Evolutionary conservation across 179 eudicot species (phyloP), one percentile per base, ranked within the genome.

Genomic region (Silene vulgaris): DNA sequence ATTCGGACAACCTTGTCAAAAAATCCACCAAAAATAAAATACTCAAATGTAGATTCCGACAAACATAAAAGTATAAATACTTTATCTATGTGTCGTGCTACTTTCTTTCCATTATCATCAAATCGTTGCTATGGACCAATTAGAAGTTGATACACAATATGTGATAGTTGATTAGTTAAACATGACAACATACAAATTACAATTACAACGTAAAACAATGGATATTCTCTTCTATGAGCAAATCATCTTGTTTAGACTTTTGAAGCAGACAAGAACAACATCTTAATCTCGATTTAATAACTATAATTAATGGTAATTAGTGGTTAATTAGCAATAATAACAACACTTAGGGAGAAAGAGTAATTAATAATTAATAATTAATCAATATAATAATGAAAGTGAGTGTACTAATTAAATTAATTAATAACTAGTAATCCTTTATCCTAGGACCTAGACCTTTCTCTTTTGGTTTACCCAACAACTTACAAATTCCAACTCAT

Each of bases 261-360:
- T 72, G 7, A 29, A 28, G 20, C 23, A 30, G 43, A 30, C 63
- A 75, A 30, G 4, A 65, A 17, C 11, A 52, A 1, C 11, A 3
- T 40, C 72, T 29, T 57, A 37, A 48, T 65, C 61, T 40, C 67
- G 40, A 37, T 21, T 19, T 21, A 74, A 23, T n/a, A 62, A 74
- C 16, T 29, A 45, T 29, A 45, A 21, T 11, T 73, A 54, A 3
- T 54, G 74, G 61, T 71, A 71, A 54, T 57, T 73, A 59, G 67
- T 73, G 67, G 35, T 65, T 73, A 59, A n/a, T n/a, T n/a, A 73
- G 75, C 50, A 30, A 50, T 26, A 30, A 50, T 26, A 16, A 5
- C 14, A 19, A 3, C 13, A 16, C 71, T 28, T 28, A 14, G n/a
- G 57, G 2, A 64, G 40, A 30, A 52, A 23, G 26, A 23, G 26